A percentile compares a stretch with the other conserved stretches of the same genome.
Evolutionary conservation across 495 filamentous ascomycete species (phyloP).

Genomic region (Aspergillus wentii): DNA sequence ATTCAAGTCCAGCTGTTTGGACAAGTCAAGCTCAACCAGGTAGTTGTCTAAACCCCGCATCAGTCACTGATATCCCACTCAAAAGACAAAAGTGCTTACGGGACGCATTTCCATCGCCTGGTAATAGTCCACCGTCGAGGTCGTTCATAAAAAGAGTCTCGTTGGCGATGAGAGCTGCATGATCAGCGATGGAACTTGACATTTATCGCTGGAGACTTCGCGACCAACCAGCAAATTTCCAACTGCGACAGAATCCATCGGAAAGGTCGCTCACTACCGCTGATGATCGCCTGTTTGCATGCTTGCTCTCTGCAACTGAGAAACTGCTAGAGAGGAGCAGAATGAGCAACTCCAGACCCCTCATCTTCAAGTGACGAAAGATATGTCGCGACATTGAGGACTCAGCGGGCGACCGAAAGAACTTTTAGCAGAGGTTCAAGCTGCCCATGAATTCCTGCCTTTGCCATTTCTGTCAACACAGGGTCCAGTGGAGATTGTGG

Average conservation of each 20-base stretch:
- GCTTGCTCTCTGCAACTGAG: too few relatives aligned
- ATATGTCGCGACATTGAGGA: too few relatives aligned
- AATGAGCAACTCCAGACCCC: too few relatives aligned
- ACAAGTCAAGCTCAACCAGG: conserved; percentile 12
- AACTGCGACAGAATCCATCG: conserved; percentile 12
- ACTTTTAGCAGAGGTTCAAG: too few relatives aligned
- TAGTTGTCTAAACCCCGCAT: conserved; percentile 10
- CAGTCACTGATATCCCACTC: neutral
- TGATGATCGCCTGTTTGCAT: too few relatives aligned
- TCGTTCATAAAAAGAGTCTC: conserved; percentile 10
- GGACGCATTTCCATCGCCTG: conserved; percentile 3
- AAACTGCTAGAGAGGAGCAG: too few relatives aligned
- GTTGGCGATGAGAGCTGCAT: conserved; percentile 8
- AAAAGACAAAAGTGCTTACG: conserved; percentile 1
- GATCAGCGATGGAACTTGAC: neutral
- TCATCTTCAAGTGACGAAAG: too few relatives aligned
- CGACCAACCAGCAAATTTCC: conserved; percentile 9
- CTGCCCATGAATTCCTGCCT: too few relatives aligned
- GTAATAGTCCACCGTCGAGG: conserved; percentile 10
- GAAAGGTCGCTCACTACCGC: conserved; percentile 9
- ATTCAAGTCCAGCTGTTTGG: neutral
- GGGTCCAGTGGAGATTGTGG: too few relatives aligned
- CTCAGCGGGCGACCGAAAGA: too few relatives aligned
- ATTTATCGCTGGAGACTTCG: neutral
- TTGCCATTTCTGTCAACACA: too few relatives aligned